Evolutionary conservation across 2,329 filamentous ascomycete species (phyloP).

Genomic region (Cordyceps cicadae): DNA sequence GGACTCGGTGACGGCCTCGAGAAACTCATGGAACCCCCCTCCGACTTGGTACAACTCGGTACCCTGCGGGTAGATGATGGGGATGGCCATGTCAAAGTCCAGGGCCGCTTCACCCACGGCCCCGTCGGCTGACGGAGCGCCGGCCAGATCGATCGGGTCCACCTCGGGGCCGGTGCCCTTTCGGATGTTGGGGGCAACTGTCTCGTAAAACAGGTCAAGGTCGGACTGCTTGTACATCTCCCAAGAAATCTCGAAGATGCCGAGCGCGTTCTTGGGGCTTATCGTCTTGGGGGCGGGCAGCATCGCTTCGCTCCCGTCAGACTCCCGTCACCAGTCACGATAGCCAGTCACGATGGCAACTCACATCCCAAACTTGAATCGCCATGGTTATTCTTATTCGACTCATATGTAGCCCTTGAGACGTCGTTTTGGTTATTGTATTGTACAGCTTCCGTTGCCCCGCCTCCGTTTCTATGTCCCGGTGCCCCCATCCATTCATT

Average conservation of each 20-base stretch:
- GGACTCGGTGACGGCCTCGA: conserved; percentile 24
- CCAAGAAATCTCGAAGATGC: conserved; percentile 32
- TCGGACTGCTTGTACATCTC: conserved; percentile 33
- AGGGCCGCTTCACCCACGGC: conserved; percentile 32
- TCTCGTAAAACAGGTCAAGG: conserved; percentile 29
- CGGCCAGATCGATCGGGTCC: conserved; percentile 20
- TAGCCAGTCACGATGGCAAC: too few relatives aligned
- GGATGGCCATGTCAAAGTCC: conserved; percentile 40
- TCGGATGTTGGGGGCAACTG: conserved; percentile 26
- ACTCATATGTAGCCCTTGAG: background rate
- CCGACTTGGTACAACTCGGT: conserved; percentile 27
- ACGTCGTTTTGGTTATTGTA: conserved; percentile 4
- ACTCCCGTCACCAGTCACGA: too few relatives aligned
- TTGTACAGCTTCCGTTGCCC: background rate
- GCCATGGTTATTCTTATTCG: background rate
- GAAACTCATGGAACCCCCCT: background rate
- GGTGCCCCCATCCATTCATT: background rate
- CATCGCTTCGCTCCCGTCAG: too few relatives aligned
- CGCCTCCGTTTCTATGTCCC: background rate
- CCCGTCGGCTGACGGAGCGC: background rate
- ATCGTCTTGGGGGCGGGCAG: background rate
- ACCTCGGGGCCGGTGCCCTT: conserved; percentile 28
- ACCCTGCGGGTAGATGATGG: conserved; percentile 44
- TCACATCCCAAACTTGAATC: background rate
- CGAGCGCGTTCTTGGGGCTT: conserved; percentile 28